Conservation (phyloP, 441 rosid species). For the Mallotus repandus region DNA sequence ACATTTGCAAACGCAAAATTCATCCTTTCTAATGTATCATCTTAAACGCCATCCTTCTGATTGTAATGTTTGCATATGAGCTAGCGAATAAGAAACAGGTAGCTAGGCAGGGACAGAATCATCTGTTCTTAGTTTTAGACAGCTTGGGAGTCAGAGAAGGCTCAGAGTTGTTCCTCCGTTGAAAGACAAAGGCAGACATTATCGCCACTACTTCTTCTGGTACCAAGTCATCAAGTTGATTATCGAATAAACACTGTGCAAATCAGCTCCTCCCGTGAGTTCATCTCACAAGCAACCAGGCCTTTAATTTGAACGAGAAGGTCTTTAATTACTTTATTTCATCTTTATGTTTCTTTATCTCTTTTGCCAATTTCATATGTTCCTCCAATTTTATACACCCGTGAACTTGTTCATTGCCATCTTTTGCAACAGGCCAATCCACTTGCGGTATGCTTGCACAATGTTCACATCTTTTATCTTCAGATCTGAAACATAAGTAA, state of each 20-base stretch:
- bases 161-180: slow-evolving; percentile 85
- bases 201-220: slow-evolving; percentile 99
- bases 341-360: slow-evolving; percentile 58
- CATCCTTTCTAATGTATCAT: too few species aligned
- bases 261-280: slow-evolving; percentile 96
- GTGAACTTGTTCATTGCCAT: slow-evolving; percentile 81
- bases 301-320: slow-evolving; percentile 97
- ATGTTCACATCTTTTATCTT: slow-evolving; percentile 67
- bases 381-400: slow-evolving; percentile 86
- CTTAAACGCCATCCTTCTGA: too few species aligned
- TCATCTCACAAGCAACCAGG: slow-evolving; percentile 99
- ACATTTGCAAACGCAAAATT: too few species aligned
- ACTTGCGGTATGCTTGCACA: slow-evolving; percentile 47
- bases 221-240: slow-evolving; percentile 85
- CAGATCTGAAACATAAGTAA: slow-evolving; percentile 56
- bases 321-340: slow-evolving; percentile 66
- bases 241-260: slow-evolving; percentile 88
- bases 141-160: slow-evolving; percentile 84
- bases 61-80: not conserved
- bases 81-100: not conserved
- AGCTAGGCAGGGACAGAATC: slow-evolving; percentile 5
- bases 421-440: slow-evolving; percentile 64
- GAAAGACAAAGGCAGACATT: slow-evolving; percentile 98
- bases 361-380: slow-evolving; percentile 72
- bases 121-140: slow-evolving; percentile 74